Conservation (phyloP, 164 flowering plant genomes). For the Taxillus chinensis region DNA sequence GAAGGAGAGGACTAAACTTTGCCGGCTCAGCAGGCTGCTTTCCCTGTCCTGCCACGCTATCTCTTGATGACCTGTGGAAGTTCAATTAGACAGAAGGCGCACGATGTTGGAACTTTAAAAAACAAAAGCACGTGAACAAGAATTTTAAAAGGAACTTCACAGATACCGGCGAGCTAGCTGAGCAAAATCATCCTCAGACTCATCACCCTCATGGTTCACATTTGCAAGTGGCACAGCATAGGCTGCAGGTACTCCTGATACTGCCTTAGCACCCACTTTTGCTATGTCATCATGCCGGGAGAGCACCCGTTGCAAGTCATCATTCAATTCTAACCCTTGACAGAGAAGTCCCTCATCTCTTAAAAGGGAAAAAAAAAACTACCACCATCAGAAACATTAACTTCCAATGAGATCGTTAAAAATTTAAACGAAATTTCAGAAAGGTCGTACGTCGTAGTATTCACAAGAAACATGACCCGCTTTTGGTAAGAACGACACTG, state of each 20-base stretch:
- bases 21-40: slow-evolving; percentile 31
- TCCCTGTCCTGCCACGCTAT: slow-evolving; percentile 32
- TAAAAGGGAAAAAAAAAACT: slow-evolving; percentile 12
- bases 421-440: background rate
- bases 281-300: slow-evolving; percentile 58
- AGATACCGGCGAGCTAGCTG: slow-evolving; percentile 73
- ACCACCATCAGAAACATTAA: slow-evolving; percentile 8
- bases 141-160: background rate
- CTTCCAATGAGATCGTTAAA: background rate
- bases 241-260: slow-evolving; percentile 20
- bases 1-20: slow-evolving; percentile 46
- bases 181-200: slow-evolving; percentile 83
- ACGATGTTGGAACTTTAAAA: background rate
- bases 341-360: slow-evolving; percentile 85
- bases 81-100: background rate
- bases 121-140: background rate
- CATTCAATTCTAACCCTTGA: slow-evolving; percentile 83
- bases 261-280: slow-evolving; percentile 32
- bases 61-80: slow-evolving; percentile 52
- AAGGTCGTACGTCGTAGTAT: slow-evolving; percentile 54
- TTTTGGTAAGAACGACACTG: slow-evolving; percentile 83
- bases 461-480: slow-evolving; percentile 82
- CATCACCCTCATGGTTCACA: slow-evolving; percentile 83
- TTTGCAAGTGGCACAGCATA: slow-evolving; percentile 50
- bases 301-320: slow-evolving; percentile 78